Evolutionary conservation across 164 flowering plant genomes (phyloP), one percentile per base, ranked within the genome.

Genomic region (Protea cynaroides): DNA sequence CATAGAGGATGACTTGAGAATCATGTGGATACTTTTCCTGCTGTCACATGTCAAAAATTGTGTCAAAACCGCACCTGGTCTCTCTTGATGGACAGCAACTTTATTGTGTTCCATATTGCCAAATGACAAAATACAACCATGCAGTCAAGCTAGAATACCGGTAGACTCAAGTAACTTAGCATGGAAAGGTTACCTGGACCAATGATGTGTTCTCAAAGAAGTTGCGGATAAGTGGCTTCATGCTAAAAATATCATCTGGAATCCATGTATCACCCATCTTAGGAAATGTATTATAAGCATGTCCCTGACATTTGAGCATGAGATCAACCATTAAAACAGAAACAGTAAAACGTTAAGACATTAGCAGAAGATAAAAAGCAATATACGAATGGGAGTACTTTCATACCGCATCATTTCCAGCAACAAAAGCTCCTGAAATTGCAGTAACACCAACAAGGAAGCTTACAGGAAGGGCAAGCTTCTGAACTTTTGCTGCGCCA

Each of bases 191-290:
- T 81, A 90, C 97, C 97, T 94, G 97, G 52, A 94, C 97, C 1
- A 86, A 88, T 53, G 98, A 73, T 52, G 97, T 89, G 68, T 91
- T 90, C 81, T 93, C 97, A 80, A 93, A 90, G 75, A 93, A 91
- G 72, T 91, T 94, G 46, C 94, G 89, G 21, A 88, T 69, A 22
- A 88, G 77, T 40, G 99, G 97, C 75, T 87, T 81, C 92, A 94
- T 72, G 51, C 77, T 79, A 24, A 94, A 79, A 63, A 89, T 72
- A 56, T 81, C 90, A 50, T 89, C 89, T 24, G 97, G 99, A 66
- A 92, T 83, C 97, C 97, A 94, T 29, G 75, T 71, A 69, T 94
- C 93, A n/a, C 97, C 99, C 99, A 94, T 94, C 81, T 84, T 91
- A 0, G 99, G 99, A 64, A 94, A 94, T 51, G 99, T 94, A 72